These are phyloP conservation scores for Lactarius hatsudake DNA, from an alignment of 768 basidiomycete species.

Conservation along the genomic window DNA sequence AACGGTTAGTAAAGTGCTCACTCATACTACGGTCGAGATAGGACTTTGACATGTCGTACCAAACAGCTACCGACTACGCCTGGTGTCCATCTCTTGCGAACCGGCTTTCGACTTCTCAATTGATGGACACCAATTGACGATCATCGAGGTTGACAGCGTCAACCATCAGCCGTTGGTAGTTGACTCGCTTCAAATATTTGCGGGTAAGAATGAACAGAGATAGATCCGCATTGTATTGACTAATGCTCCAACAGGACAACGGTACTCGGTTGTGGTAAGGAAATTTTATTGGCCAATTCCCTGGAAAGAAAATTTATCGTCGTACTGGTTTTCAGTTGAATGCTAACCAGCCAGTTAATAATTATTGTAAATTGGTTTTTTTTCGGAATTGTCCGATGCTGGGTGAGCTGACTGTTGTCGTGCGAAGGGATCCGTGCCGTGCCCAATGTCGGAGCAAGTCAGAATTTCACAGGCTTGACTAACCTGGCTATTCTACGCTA, in stretches of 20 bases:
- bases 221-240: not conserved
- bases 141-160: constrained; percentile 28
- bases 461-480: not conserved
- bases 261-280: constrained; percentile 22
- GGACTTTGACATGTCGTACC: not conserved
- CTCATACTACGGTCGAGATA: no score
- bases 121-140: constrained; percentile 21
- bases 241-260: constrained; percentile 11
- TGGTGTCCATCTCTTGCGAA: constrained; percentile 19
- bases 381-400: not conserved
- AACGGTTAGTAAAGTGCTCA: constrained; percentile 7
- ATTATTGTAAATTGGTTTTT: not conserved
- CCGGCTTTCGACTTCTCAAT: constrained; percentile 21
- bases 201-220: constrained; percentile 1
- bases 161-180: constrained; percentile 16
- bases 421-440: not conserved
- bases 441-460: not conserved
- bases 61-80: constrained; percentile 14
- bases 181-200: constrained; percentile 20
- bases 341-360: not conserved
- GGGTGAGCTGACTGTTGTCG: not conserved
- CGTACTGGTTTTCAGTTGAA: not conserved
- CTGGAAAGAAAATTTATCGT: not conserved
- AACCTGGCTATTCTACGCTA: constrained; percentile 28
- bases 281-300: not conserved